Base-by-base conservation (phyloP, 768 basidiomycete species). In the Boletus barrowsii region DNA sequence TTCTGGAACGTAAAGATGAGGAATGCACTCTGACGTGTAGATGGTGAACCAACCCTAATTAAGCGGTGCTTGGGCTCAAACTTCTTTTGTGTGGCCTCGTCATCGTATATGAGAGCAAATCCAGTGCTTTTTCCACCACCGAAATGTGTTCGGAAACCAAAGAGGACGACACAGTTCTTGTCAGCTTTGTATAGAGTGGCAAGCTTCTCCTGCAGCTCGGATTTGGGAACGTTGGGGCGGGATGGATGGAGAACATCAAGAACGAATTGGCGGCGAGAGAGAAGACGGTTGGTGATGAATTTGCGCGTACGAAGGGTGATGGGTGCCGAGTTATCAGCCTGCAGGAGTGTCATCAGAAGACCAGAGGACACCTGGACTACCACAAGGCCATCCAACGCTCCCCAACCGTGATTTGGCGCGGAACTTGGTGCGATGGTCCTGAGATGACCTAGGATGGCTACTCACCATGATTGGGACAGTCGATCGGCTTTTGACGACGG, bases 81-180 rank as follows among this genome's bases (percentile, higher is more conserved):
- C 78, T 93, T 94, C 80, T 82, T 92, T 81, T 97, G 95, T 54
- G 90, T 82, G 52, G 82, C 85, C 80, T 97, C 93, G 65, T 91
- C 89, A 71, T 99, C 97, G 74, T 99, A 99, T 65, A 99, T 93
- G 75, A 98, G 76, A 44, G 88, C 96, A 74, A 99, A 99, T 48
- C 97, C 97, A 43, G 94, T 96, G 77, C 89, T 94, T 69, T 87
- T 82, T 72, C 96, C 97, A 73, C 97, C 97, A 88, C 97, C 97
- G 75, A 98, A 99, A 46, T 90, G 87, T 68, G 96, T 98, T 73
- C 83, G 79, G 75, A 98, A 86, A 59, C 97, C 96, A 60, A 98
- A 99, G 57, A 91, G 84, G 62, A 97, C 91, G 50, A 98, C 90
- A 54, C 92, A 89, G 58, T 76, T 76, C 75, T 93, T 93, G 58